Evolutionary conservation across 441 rosid genomes (phyloP).

Genomic region (Geranium incanum): DNA sequence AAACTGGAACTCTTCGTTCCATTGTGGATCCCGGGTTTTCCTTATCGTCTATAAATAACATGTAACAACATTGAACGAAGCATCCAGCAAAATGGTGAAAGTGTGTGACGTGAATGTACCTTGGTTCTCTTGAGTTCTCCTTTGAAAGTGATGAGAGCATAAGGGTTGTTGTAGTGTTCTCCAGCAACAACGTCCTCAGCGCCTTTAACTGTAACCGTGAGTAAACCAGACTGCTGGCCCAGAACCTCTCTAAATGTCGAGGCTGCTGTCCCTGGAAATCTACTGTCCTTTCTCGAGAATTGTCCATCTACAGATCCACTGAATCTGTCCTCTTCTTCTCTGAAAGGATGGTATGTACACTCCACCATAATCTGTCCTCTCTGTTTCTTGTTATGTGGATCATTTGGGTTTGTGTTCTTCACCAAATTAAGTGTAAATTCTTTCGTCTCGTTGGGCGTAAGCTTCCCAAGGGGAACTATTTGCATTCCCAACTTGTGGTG

Average conservation of each 20-base stretch:
- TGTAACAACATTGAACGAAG: not conserved
- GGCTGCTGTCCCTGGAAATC: not conserved
- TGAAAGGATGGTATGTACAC: constrained; percentile 36
- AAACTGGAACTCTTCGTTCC: constrained; percentile 41
- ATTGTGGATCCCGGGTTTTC: constrained; percentile 30
- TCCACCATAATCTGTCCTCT: constrained; percentile 38
- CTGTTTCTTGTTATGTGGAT: constrained; percentile 32
- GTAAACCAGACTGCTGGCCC: constrained; percentile 26
- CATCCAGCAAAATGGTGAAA: not conserved
- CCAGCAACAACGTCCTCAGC: constrained; percentile 40
- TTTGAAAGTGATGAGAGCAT: constrained; percentile 27
- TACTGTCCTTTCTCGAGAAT: constrained; percentile 17
- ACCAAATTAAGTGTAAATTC: constrained; percentile 35
- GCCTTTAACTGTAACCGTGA: constrained; percentile 27
- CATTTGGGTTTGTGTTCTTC: constrained; percentile 28
- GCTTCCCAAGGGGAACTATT: constrained; percentile 27
- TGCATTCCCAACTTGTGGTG: constrained; percentile 49
- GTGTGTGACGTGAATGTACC: not conserved
- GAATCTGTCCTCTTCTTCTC: constrained; percentile 27
- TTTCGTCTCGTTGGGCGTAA: constrained; percentile 31
- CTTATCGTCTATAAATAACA: constrained; percentile 20
- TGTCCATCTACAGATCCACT: constrained; percentile 16
- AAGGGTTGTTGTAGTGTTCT: constrained; percentile 31
- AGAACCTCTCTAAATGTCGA: constrained; percentile 15
- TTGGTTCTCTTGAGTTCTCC: constrained; percentile 36